Conservation (phyloP, 345 rosid species). For the Gossypium herbaceum region DNA sequence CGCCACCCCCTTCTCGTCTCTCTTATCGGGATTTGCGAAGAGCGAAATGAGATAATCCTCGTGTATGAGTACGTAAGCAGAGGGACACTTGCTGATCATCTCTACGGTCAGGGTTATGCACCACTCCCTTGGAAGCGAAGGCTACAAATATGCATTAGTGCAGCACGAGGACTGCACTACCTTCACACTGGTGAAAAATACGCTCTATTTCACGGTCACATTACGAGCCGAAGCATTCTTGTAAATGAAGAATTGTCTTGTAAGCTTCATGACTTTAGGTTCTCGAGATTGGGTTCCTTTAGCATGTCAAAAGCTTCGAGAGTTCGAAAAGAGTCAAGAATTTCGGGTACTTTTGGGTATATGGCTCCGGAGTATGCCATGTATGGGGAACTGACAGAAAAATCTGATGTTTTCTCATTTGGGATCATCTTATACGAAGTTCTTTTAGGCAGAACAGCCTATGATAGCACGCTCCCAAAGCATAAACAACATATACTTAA, state of each 20-base stretch:
- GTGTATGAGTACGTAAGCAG: slow-evolving; percentile 36
- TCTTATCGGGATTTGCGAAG: not conserved
- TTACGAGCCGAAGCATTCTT: slow-evolving; percentile 27
- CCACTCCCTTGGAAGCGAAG: slow-evolving; percentile 37
- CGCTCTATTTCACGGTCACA: slow-evolving; percentile 25
- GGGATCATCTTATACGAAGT: slow-evolving; percentile 35
- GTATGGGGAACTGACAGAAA: slow-evolving; percentile 22
- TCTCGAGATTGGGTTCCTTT: slow-evolving; percentile 27
- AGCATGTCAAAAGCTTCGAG: slow-evolving; percentile 9
- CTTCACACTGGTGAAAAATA: slow-evolving; percentile 25
- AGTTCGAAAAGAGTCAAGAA: not conserved
- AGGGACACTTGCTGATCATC: slow-evolving; percentile 34
- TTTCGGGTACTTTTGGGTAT: too few relatives aligned
- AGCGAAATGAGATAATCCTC: not conserved
- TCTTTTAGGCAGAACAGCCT: slow-evolving; percentile 18
- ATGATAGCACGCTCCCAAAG: too few relatives aligned
- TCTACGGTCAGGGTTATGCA: slow-evolving; percentile 15
- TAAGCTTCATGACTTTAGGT: slow-evolving; percentile 27
- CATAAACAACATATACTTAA: too few relatives aligned
- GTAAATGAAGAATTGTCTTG: slow-evolving; percentile 24
- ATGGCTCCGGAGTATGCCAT: slow-evolving; percentile 19
- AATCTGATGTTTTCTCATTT: slow-evolving; percentile 32
- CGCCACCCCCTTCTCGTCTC: not conserved
- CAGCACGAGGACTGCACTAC: slow-evolving; percentile 37
- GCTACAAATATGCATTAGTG: slow-evolving; percentile 39